Evolutionary conservation across 192 early-diverging fungal genomes (phyloP).

Genomic region (Chytriomyces confervae): DNA sequence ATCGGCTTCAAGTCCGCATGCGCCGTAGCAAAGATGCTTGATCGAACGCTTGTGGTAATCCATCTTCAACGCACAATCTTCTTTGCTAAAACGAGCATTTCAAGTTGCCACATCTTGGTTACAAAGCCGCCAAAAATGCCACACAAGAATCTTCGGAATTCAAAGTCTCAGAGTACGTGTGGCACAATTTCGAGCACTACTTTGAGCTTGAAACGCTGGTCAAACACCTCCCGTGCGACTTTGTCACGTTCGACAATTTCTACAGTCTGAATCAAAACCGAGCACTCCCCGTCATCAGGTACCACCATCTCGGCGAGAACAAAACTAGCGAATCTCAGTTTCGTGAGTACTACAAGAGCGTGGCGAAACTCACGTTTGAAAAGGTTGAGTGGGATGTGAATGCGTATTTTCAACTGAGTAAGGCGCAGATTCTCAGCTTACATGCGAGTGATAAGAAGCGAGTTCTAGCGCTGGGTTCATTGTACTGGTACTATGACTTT

Average conservation of each 20-base stretch:
- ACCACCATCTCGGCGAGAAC: constrained; percentile 40
- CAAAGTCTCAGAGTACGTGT: constrained; percentile 30
- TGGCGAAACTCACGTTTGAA: constrained; percentile 34
- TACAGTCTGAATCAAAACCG: constrained; percentile 30
- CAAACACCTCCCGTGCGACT: constrained; percentile 35
- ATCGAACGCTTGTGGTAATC: constrained; percentile 38
- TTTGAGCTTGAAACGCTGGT: constrained; percentile 34
- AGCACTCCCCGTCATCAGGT: constrained; percentile 23
- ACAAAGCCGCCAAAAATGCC: constrained; percentile 21
- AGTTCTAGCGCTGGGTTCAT: constrained; percentile 40
- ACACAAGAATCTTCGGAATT: constrained; percentile 16
- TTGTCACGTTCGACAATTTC: constrained; percentile 45
- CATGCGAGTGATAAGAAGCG: constrained; percentile 20
- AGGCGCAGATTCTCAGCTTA: constrained; percentile 11
- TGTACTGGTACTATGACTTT: constrained; percentile 51
- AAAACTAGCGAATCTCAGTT: constrained; percentile 38
- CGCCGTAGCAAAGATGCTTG: constrained; percentile 42
- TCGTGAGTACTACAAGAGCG: constrained; percentile 41
- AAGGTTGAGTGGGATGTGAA: constrained; percentile 33
- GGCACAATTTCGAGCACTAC: constrained; percentile 45
- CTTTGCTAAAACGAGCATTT: not conserved
- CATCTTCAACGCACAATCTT: not conserved
- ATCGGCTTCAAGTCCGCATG: constrained; percentile 51
- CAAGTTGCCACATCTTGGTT: constrained; percentile 43
- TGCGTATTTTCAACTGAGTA: constrained; percentile 35